Conservation (phyloP, 148 eudicot species). For the Rhododendron molle region DNA sequence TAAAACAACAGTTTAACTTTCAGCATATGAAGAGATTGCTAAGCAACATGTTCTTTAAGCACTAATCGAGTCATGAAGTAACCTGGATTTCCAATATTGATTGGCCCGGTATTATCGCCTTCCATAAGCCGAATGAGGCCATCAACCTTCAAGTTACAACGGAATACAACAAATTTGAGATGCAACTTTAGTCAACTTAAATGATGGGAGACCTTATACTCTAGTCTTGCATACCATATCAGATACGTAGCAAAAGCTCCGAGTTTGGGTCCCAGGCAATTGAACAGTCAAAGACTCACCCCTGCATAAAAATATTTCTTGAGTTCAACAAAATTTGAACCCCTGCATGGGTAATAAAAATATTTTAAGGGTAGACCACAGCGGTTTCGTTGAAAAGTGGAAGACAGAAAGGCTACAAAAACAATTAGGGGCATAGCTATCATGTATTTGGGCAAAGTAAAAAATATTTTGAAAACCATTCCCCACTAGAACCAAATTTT, state of each 20-base stretch:
- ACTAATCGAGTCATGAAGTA: background rate
- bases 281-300: slow-evolving; percentile 90
- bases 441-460: background rate
- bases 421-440: background rate
- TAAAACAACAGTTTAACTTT: slow-evolving; percentile 9
- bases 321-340: background rate
- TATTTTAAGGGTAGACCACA: background rate
- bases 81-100: slow-evolving; percentile 94
- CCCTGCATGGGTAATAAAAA: background rate
- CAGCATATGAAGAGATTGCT: background rate
- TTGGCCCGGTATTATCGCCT: slow-evolving; percentile 80
- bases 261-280: slow-evolving; percentile 89
- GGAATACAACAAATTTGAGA: background rate
- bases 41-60: background rate
- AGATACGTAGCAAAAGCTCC: slow-evolving; percentile 92
- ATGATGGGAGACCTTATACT: background rate
- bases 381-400: background rate
- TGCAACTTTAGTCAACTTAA: background rate
- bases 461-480: background rate
- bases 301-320: slow-evolving; percentile 25
- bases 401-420: background rate
- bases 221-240: slow-evolving; percentile 57
- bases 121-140: slow-evolving; percentile 85
- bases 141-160: slow-evolving; percentile 48
- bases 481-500: background rate